A percentile compares a stretch with the other conserved stretches of the same genome.
phyloP scores from a whole-genome alignment of 2,329 filamentous ascomycete genomes.

The Magnaporthiopsis incrustans region DNA sequence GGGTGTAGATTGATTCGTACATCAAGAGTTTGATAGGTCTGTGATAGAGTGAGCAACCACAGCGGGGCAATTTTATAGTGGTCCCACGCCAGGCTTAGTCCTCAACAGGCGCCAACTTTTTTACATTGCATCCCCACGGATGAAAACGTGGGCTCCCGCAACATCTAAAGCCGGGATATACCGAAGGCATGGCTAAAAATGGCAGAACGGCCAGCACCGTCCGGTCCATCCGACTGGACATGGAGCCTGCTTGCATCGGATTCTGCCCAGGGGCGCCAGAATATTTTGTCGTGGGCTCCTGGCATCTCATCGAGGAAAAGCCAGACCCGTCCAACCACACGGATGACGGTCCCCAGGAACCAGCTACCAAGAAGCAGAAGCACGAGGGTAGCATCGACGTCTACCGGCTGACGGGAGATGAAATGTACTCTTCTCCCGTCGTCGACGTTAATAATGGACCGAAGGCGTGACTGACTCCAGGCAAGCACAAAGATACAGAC shows the following conservation, averaged over 20 bases:
- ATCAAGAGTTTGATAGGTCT: too few relatives aligned
- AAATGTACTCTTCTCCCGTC: conserved; percentile 38
- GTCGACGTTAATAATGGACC: not conserved
- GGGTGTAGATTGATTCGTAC: too few relatives aligned
- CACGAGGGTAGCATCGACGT: conserved; percentile 69
- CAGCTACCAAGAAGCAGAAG: conserved; percentile 37
- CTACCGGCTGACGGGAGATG: conserved; percentile 44
- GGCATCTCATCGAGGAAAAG: conserved; percentile 1
- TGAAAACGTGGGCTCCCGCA: not conserved
- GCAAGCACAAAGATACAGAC: conserved; percentile 50
- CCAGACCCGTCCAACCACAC: not conserved
- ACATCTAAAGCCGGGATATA: not conserved
- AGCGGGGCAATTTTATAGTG: not conserved
- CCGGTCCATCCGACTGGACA: conserved; percentile 46
- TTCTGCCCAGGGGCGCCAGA: conserved; percentile 56
- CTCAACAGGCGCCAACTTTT: not conserved
- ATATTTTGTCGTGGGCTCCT: conserved; percentile 62
- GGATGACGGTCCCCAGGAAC: not conserved
- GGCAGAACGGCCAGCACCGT: conserved; percentile 28
- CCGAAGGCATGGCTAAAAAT: not conserved
- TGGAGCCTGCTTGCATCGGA: conserved; percentile 72
- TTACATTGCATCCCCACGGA: not conserved
- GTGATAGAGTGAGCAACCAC: too few relatives aligned
- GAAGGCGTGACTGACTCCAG: conserved; percentile 1
- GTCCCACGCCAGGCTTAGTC: not conserved